Base-by-base conservation (phyloP, 2,329 filamentous ascomycete species). In the Teratosphaeria epicoccoides region DNA sequence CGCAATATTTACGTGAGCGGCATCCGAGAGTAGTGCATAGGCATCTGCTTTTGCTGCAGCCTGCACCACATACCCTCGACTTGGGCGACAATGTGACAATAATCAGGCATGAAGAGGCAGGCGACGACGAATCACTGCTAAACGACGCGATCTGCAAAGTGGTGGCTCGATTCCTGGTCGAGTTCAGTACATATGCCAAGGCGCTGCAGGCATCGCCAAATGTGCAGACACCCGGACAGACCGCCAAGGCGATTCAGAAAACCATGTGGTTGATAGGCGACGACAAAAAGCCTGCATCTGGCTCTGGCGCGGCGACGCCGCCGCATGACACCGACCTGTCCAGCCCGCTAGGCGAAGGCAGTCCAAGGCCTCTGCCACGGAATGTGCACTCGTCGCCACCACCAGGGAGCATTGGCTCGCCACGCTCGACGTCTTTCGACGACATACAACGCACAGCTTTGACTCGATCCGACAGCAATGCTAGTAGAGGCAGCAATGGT, bases 151-250 rank as follows among this genome's bases (percentile, higher is more conserved):
- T 76, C 59, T 71, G 72, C 56, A 68, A 71, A 57, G 50, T 76
- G 2, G 71, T 73, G 3, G 67, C 71, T 24, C 69, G 63, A 14
- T 66, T 76, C 26, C 60, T 77, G 28, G 68, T 69, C 24, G 74
- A 76, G 50, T 67, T 77, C 64, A 71, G 70, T 2, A 71, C 70
- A 1, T 68, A 76, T 49, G 72, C 73, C 26, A 71, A 68, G 53
- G 76, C 74, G 4, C 66, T 75, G 49, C 71, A 74, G 61, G 73
- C 69, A 10, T 64, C 75, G 44, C 83, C 84, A 3, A 83, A 80
- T 3, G 83, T 96, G 53, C 86, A 91, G 56, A 90, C 88, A 0
- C 88, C 88, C 0, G 83, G 80, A 7, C 64, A 61, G 48, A 62
- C 58, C 22, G 57, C 57, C 71, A 80, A 59, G 43, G 55, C 51